These are phyloP conservation scores for Poa pratensis DNA, from an alignment of 176 grass and related monocot genomes.

Conservation along the genomic window DNA sequence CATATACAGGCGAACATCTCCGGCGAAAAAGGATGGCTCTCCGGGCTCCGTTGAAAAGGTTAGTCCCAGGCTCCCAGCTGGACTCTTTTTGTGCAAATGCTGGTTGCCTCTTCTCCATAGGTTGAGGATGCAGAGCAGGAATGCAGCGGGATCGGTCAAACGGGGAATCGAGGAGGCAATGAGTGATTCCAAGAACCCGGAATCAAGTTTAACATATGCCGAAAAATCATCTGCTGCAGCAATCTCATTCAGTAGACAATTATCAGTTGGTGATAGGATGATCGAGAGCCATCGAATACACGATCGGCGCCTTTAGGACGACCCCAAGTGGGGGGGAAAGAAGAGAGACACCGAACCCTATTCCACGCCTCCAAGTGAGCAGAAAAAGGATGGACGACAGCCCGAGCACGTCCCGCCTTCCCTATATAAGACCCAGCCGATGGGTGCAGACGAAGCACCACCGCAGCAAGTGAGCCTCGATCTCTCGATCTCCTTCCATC, in stretches of 20 bases:
- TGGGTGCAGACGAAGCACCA: neutral
- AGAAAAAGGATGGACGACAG: constrained; percentile 33
- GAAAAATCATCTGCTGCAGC: neutral
- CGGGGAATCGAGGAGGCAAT: neutral
- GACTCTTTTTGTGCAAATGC: neutral
- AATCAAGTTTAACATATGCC: neutral
- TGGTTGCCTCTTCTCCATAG: neutral
- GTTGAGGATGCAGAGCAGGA: neutral
- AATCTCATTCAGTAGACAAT: neutral
- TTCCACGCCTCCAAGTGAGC: neutral
- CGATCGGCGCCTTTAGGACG: neutral
- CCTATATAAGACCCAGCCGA: neutral
- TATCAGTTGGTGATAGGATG: neutral
- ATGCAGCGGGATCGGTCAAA: constrained; percentile 18
- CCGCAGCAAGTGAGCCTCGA: constrained; percentile 1
- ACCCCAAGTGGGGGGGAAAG: neutral
- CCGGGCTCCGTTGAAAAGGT: constrained; percentile 12
- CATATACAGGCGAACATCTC: neutral
- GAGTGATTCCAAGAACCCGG: neutral
- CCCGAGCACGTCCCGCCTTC: neutral
- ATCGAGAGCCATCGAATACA: neutral
- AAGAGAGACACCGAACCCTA: constrained; percentile 11
- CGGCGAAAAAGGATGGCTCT: constrained; percentile 32
- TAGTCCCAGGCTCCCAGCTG: neutral
- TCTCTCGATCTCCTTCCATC: neutral